Evolutionary conservation across 257 asterid species (phyloP).

Genomic region (Forsythia viridissima): DNA sequence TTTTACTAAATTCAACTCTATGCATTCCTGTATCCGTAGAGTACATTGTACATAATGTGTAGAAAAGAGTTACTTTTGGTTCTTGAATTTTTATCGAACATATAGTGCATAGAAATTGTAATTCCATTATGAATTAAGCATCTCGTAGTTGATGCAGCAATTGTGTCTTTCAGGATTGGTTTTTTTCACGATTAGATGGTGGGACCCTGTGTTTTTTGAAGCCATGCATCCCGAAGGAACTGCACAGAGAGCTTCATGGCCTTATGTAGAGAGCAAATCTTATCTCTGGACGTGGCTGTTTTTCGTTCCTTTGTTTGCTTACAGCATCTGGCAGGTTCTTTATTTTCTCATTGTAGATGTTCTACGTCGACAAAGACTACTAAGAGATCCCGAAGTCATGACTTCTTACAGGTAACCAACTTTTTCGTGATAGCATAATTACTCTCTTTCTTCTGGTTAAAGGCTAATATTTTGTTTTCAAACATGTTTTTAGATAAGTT

Average conservation of each 20-base stretch:
- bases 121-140: neutral
- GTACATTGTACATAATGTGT: neutral
- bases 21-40: neutral
- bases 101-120: neutral
- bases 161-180: constrained; percentile 68
- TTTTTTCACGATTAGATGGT: constrained; percentile 96
- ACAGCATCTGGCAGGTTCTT: constrained; percentile 81
- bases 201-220: constrained; percentile 83
- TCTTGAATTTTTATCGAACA: neutral
- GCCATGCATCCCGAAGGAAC: constrained; percentile 92
- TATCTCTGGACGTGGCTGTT: constrained; percentile 96
- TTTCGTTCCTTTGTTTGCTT: constrained; percentile 78
- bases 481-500: neutral
- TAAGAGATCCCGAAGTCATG: constrained; percentile 94
- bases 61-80: too few species aligned
- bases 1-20: neutral
- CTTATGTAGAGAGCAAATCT: constrained; percentile 71
- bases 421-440: neutral
- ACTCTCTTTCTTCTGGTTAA: neutral
- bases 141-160: neutral
- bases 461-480: neutral
- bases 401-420: constrained; percentile 84
- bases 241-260: constrained; percentile 71
- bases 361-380: constrained; percentile 80
- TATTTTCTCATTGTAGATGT: constrained; percentile 90